Base-by-base conservation (phyloP, 495 filamentous ascomycete species). In the Aspergillus avenaceus region DNA sequence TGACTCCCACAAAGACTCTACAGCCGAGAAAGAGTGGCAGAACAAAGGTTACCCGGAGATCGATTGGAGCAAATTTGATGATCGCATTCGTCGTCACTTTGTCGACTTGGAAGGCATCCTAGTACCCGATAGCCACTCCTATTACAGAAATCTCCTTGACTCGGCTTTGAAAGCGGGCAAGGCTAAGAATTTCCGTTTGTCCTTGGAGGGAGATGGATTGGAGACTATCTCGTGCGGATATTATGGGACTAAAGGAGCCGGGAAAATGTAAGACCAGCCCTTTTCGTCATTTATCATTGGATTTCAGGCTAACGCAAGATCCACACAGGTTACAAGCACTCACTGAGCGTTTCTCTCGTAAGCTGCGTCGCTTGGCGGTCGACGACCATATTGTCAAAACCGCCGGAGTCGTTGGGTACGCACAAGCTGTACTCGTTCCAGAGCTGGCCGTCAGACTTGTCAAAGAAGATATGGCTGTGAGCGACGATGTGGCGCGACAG, bases 371-470 rank as follows among this genome's bases (percentile, higher is more conserved):
- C 50, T 70, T 84, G 36, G 80, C 85, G 8, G 64, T 78, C 13
- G 73, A 74, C 42, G 91, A 96, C 64, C 69, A 71, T 31, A 71
- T 95, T 11, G 75, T 96, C 40, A 81, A 86, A 9, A 74, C 76
- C 0, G 76, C 85, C 21, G 88, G 90, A 8, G 76, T 88, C 23
- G 82, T 81, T 12, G 80, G 77, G 14, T 98, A 88, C 56, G 80
- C 96, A 7, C 90, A 96, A 66, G 73, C 76, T 0, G 93, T 97
- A 3, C 69, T 97, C 34, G 90, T 95, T 12, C 91, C 91, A 0
- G 93, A 98, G 62, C 63, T 97, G 41, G 81, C 86, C 4, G 74
- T 88, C 2, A 67, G 71, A 53, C 75, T 98, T 14, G 85, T 97
- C 22, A 87, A 80, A 73, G 86, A 96, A 54, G 93, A 98, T 60